phyloP scores from a whole-genome alignment of 2,329 filamentous ascomycete genomes.

The Arthrobotrys sphaeroides region DNA sequence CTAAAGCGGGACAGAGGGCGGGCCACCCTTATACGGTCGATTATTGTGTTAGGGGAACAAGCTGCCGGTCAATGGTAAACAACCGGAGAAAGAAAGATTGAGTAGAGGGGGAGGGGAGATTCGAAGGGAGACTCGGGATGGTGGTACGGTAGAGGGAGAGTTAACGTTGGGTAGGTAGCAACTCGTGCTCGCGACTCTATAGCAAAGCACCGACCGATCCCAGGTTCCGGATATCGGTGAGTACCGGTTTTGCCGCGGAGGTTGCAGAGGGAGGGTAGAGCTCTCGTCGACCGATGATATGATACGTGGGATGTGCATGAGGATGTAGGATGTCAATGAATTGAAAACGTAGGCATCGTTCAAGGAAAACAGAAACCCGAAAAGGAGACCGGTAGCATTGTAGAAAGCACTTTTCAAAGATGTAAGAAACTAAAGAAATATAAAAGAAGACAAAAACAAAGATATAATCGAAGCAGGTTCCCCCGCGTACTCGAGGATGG shows the following conservation, averaged over 20 bases:
- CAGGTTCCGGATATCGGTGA: no score
- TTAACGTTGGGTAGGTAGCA: neutral
- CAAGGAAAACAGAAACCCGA: neutral
- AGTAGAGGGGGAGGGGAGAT: neutral
- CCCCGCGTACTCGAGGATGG: neutral
- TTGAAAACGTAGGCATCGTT: conserved; percentile 7
- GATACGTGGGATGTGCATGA: neutral
- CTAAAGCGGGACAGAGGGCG: conserved; percentile 4
- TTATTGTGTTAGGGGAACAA: neutral
- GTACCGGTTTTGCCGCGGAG: no score
- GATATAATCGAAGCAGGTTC: neutral
- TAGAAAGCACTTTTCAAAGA: conserved; percentile 20
- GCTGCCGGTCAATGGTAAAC: no score
- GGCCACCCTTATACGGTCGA: neutral
- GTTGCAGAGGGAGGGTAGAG: no score
- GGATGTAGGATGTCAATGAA: neutral
- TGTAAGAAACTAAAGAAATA: neutral
- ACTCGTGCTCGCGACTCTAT: conserved; percentile 23
- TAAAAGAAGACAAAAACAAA: neutral
- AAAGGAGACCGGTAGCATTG: neutral
- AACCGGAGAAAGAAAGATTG: no score
- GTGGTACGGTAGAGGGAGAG: neutral
- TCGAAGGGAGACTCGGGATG: no score
- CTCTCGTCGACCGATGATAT: neutral
- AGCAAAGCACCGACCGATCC: neutral